Evolutionary conservation across 495 filamentous ascomycete genomes (phyloP).

Genomic region (Annulohypoxylon maeteangense): DNA sequence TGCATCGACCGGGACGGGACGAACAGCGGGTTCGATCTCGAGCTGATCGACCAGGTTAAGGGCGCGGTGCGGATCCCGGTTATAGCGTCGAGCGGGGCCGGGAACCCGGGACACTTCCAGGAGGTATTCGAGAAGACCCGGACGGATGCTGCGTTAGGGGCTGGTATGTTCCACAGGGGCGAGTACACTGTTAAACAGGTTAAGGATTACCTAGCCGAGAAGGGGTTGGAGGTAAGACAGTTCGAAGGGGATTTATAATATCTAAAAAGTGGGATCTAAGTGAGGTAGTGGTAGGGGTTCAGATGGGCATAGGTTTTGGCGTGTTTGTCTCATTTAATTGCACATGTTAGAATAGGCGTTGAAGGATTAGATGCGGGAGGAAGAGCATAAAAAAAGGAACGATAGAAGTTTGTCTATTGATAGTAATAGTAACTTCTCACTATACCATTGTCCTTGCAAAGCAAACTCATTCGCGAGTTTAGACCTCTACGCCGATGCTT

Average conservation of each 20-base stretch:
- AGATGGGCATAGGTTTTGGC: slow-evolving; percentile 10
- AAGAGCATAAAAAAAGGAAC: slow-evolving; percentile 2
- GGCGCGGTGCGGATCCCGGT: slow-evolving; percentile 86
- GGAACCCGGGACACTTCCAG: slow-evolving; percentile 86
- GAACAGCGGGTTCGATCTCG: slow-evolving; percentile 93
- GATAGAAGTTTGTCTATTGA: slow-evolving; percentile 41
- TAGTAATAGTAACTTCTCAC: slow-evolving; percentile 32
- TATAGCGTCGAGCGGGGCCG: slow-evolving; percentile 94
- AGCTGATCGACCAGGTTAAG: slow-evolving; percentile 91
- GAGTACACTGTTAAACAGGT: slow-evolving; percentile 96
- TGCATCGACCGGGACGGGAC: slow-evolving; percentile 98
- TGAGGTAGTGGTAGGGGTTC: background rate
- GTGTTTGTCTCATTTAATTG: slow-evolving; percentile 19
- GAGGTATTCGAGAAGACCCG: slow-evolving; percentile 88
- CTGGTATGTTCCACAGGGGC: slow-evolving; percentile 96
- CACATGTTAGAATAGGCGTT: slow-evolving; percentile 33
- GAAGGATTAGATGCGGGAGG: slow-evolving; percentile 22
- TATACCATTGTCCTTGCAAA: slow-evolving; percentile 34
- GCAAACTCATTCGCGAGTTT: slow-evolving; percentile 20
- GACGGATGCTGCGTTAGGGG: slow-evolving; percentile 92
- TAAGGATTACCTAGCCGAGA: slow-evolving; percentile 80
- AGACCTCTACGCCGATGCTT: slow-evolving; percentile 19
- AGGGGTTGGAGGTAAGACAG: slow-evolving; percentile 78
- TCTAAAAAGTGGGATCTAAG: background rate
- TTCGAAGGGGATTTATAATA: slow-evolving; percentile 67